Evolutionary conservation across 352 stramenopile genomes (phyloP), one percentile per base, ranked within the genome.

Genomic region (Phytophthora pisi): DNA sequence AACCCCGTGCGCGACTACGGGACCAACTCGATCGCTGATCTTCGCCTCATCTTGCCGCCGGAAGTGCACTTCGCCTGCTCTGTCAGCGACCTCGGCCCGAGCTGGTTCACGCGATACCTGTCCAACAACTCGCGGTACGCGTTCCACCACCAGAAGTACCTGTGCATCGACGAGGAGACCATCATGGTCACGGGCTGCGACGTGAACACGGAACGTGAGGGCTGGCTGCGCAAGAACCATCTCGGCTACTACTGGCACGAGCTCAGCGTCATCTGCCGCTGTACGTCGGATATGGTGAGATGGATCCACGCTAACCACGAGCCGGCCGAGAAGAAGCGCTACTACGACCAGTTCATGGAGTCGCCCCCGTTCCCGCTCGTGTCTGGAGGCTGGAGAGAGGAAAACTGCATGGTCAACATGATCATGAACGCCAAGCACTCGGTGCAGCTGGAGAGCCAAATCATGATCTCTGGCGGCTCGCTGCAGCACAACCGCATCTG

Each of bases 111-210:
- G 7, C 61, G 65, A 20, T 72, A 72, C 42, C 57, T 90, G 57
- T 93, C 86, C 36, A 92, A 92, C 72, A 93, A 93, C 60, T 90
- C 83, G 20, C 85, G 84, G 49, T 93, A 93, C 64, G 86, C 80
- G 30, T 93, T 93, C 68, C 86, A 93, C 53, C 86, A 93, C 61
- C 86, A 92, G 54, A 93, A 93, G 71, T 93, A 93, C 49, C 42
- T 93, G 38, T 91, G 81, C 36, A 57, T 91, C 34, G 83, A 93
- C 57, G 83, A 85, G 24, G 51, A 72, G 30, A 72, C 58, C 1
- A 57, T 93, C 56, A 90, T 93, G 83, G 86, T 91, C 34, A 93
- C 85, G 11, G 85, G 85, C 18, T 93, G 85, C 57, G 85, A 93
- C 50, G 82, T 92, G 34, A 93, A 93, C 51, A 65, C 77, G 3